Base-by-base conservation (phyloP, 306 rosid genomes). In the Quercus mongolica region DNA sequence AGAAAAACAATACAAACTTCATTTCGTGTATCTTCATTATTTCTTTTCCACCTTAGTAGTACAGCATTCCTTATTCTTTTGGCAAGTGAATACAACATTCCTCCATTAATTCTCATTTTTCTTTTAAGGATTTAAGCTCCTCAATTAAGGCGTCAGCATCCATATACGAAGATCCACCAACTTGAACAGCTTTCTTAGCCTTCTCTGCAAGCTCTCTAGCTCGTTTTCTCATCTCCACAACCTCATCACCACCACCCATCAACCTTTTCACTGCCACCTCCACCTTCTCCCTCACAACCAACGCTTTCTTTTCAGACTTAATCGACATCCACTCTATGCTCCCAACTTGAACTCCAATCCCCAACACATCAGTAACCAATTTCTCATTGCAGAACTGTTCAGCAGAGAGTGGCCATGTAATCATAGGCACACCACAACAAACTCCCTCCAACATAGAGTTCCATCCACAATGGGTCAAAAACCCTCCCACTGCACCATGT, bases 381-480 rank as follows among this genome's bases (percentile, higher is more conserved):
- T 89, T 92, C 90, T 92, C 97, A 8, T 91, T 91, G 71, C 59
- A 79, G 59, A 91, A 92, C 28, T 92, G 94, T 82, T 92, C 97
- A 0, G 96, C 96, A 2, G 87, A 69, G 4, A 92, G 63, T 3
- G 97, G 97, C 96, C 96, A 92, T 2, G 94, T 88, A 5, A 82
- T 78, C 96, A 91, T 86, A 1, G 94, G 89, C 56, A 88, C 87
- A 0, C 92, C 92, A 3, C 83, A 76, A 1, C 83, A 74, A 38
- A 89, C 67, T 3, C 90, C 85, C 78, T 93, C 97, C 79, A 91
- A 4, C 5, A 88, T 85, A 3, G 97, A 92, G 46, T 92, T 92
- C 96, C 97, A 92, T 4, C 97, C 96, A 28, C 94, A 90, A 25
- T 92, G 96, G 0, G 94, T 92, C 87, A 92, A 56, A 28, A 89